Evolutionary conservation across 2,329 filamentous ascomycete species (phyloP).

Genomic region (Paracamarosporium sp.): DNA sequence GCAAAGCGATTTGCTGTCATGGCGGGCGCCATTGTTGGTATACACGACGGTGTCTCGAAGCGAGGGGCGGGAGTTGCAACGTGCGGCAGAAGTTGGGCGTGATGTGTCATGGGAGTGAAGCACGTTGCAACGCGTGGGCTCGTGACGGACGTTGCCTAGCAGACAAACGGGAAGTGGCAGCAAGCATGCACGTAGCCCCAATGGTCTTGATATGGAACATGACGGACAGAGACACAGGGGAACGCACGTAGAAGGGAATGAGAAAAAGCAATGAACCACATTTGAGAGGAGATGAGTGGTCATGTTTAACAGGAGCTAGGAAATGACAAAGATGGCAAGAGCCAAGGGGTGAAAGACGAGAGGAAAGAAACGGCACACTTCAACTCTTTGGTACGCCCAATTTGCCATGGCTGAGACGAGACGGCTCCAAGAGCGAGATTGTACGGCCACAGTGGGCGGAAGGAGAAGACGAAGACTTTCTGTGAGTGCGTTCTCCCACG

Average conservation of each 20-base stretch:
- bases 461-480: neutral
- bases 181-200: neutral
- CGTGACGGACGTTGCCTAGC: neutral
- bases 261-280: neutral
- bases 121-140: neutral
- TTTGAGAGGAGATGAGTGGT: neutral
- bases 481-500: neutral
- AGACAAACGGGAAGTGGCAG: constrained; percentile 3
- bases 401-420: neutral
- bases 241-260: neutral
- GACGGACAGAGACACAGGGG: neutral
- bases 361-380: neutral
- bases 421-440: neutral
- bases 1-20: constrained; percentile 30
- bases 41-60: too few species aligned
- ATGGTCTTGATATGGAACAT: neutral
- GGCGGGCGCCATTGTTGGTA: constrained; percentile 20
- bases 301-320: neutral
- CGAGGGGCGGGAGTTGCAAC: neutral
- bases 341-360: neutral
- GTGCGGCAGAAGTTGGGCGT: neutral
- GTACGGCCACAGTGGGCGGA: neutral
- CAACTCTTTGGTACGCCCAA: neutral
- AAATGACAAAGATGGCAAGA: neutral
- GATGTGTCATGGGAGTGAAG: neutral